Evolutionary conservation across 2,329 filamentous ascomycete species (phyloP).

Genomic region (Diplodia intermedia): DNA sequence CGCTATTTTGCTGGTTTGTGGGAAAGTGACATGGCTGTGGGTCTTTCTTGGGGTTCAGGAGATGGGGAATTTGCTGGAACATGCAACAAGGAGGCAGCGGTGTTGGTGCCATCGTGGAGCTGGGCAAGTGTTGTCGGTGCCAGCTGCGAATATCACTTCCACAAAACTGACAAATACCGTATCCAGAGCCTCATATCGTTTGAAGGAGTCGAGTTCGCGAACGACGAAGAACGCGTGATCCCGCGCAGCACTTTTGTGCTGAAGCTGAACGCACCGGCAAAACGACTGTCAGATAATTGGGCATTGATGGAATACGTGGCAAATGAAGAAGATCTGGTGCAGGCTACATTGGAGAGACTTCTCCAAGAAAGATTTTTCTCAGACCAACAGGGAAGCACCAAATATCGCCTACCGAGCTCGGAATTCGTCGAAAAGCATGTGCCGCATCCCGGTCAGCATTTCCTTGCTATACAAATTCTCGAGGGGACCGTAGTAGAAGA

Average conservation of each 20-base stretch:
- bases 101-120: neutral
- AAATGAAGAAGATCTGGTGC: neutral
- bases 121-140: neutral
- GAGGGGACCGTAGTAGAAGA: neutral
- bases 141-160: neutral
- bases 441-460: neutral
- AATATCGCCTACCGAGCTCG: neutral
- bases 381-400: no score
- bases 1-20: neutral
- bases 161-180: no score
- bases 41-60: neutral
- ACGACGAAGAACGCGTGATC: neutral
- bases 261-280: neutral
- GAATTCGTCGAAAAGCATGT: neutral
- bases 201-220: neutral
- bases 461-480: neutral
- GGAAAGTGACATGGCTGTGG: neutral
- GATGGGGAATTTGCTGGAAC: no score
- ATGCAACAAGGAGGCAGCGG: neutral
- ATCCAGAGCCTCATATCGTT: no score
- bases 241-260: neutral
- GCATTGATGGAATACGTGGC: neutral
- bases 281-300: neutral
- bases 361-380: neutral
- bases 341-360: neutral